Evolutionary conservation across 2,329 filamentous ascomycete genomes (phyloP), one percentile per base, ranked within the genome.

Genomic region (Fusarium dlaminii): DNA sequence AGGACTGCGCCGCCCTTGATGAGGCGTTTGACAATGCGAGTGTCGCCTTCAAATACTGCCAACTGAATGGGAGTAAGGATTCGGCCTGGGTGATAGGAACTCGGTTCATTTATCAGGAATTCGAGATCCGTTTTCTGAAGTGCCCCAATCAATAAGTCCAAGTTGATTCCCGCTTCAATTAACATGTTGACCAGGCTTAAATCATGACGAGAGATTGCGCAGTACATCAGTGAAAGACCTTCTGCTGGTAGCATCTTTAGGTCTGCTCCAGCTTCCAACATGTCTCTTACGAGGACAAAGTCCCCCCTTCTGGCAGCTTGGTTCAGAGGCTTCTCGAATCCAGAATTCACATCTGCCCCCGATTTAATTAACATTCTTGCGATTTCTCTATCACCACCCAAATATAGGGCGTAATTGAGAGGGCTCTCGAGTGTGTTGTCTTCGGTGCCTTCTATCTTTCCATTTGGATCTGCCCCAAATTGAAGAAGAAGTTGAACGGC

Each of bases 181-280:
- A 45, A 11, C 1, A 8, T 13, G 24, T 27, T 13, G 2, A 56
- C 8, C 24, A 56, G 8, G 2, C 2, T 18, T 6, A 24, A 8
- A 1, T 24, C 3, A 1, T 11, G n/a, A 4, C 0, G 2, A 1
- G 3, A 0, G 5, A 62, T 45, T 5, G 30, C 59, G 5, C 0
- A 3, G n/a, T n/a, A 34, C 0, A 62, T 6, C 5, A 11, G 5
- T 4, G 13, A 45, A 34, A 34, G 5, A 2, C 17, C 17, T 3
- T 4, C 2, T 6, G 5, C 10, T 27, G 12, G 27, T 12, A 20
- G 2, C 7, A 12, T 5, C 22, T 81, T 80, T 14, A 79, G 67
- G 30, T 79, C 72, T 0, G 80, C 81, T 1, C 80, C 78, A 6
- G 74, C 77, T 17, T 66, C 66, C 5, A 85, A 72, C 15, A 85